A percentile compares a stretch with the other conserved stretches of the same genome.
Evolutionary conservation across 2,329 filamentous ascomycete genomes (phyloP).

Genomic region (Phialocephala sp.): DNA sequence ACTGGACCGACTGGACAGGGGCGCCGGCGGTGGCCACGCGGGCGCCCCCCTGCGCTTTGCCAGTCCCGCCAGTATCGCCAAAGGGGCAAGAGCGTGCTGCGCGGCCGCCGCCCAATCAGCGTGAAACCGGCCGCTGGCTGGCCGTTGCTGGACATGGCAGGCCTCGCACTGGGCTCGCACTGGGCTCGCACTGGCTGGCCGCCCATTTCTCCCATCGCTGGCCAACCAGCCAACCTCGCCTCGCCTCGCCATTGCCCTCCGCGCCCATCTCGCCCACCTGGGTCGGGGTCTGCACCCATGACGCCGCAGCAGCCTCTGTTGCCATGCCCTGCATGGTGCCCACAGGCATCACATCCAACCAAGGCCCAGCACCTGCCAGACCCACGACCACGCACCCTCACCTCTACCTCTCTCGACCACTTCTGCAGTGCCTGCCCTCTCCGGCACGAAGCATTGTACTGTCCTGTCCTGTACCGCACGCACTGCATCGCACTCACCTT

Average conservation of each 20-base stretch:
- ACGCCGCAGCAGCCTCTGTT: constrained; percentile 1
- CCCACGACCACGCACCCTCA: background rate
- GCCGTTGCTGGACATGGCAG: no score
- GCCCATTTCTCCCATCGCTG: no score
- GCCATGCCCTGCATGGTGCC: background rate
- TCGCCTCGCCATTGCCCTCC: background rate
- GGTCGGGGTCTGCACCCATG: background rate
- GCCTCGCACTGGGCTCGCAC: no score
- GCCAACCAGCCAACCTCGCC: constrained; percentile 5
- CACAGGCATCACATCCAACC: constrained; percentile 3
- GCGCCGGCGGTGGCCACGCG: background rate
- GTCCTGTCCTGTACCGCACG: background rate
- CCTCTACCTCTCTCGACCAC: background rate
- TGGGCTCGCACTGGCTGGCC: no score
- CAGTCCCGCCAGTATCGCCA: background rate
- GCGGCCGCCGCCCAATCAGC: no score
- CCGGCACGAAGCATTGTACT: background rate
- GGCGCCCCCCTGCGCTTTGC: background rate
- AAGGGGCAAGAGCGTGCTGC: background rate
- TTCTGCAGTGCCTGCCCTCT: background rate
- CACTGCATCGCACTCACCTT: background rate
- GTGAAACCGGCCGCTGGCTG: no score
- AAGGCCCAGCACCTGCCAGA: background rate
- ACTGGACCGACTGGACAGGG: background rate
- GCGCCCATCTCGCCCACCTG: background rate